Evolutionary conservation across 176 grass and related monocot genomes (phyloP), one percentile per base, ranked within the genome.

Genomic region (Zea luxurians): DNA sequence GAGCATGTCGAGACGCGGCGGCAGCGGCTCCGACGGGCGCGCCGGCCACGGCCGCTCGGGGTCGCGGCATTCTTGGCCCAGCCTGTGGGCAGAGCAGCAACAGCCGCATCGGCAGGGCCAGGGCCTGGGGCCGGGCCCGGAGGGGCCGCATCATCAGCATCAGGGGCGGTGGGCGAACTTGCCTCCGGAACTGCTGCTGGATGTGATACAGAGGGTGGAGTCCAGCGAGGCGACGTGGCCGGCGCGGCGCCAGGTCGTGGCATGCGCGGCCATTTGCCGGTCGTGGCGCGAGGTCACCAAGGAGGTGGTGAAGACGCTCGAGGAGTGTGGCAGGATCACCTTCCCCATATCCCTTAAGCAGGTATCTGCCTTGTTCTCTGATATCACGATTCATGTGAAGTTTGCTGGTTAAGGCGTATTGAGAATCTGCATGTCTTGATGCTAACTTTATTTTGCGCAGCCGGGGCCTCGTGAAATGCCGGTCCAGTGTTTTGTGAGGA

Each of bases 261-360:
- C 83, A 1, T 99, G 96, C 62, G 88, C 96, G 4, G 83, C 92
- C 7, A 92, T 99, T 65, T 99, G 96, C 81, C 92, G 92, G 16
- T 90, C 92, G 9, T 99, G 96, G 96, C 88, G 96, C 3, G 79
- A 88, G n/a, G 45, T 92, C 81, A 99, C 90, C 10, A 96, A 95
- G 79, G 92, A 99, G 82, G 96, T 94, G 7, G 86, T 99, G 57
- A 99, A 85, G 86, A 80, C 96, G 0, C 88, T 94, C 4, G 88
- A 95, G 86, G 89, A 95, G 73, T 99, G 90, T 3, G 88, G 90
- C 64, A 89, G 88, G 75, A 92, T 99, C 85, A 96, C 96, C 68
- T 99, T 99, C 64, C 96, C 96, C 62, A 92, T 99, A 78, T 95
- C 96, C 83, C 96, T 99, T 59, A 96, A 96, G 76, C 96, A 99